Evolutionary conservation across 163 green algal species (phyloP), one percentile per base, ranked within the genome.

Genomic region (Prototheca wickerhamii): DNA sequence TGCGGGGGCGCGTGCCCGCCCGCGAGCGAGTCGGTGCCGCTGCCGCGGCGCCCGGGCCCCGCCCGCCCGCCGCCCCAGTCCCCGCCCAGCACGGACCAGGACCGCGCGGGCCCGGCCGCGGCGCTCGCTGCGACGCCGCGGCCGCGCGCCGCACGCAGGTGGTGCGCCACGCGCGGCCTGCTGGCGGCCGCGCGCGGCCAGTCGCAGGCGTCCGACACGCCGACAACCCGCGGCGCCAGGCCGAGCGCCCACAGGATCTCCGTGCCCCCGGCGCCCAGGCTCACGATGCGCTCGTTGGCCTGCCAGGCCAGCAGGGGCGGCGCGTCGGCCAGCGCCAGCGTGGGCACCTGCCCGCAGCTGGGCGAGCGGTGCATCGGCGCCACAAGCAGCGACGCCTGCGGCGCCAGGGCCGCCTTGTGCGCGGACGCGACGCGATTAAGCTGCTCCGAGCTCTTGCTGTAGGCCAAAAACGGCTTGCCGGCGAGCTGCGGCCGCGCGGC

Each of bases 201-300:
- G 64, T 91, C 81, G 62, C 84, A 92, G 7, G 75, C 56, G 37
- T 91, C 79, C 5, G 76, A 89, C 30, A 95, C 73, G 18, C 84
- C 89, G 1, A 82, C 67, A 34, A 96, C 73, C 51, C 89, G 73
- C 42, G 65, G 62, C 17, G 60, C 73, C 34, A 96, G 68, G 15
- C 90, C 88, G 35, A 97, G 70, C 2, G 85, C 85, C 44, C 89
- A 83, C 33, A 95, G 65, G 25, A 89, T 87, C 67, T 96, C 89
- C 1, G 84, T 94, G 4, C 79, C 85, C 4, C 80, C 78, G 17
- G 86, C 82, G 28, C 85, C 80, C 53, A 96, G 61, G 58, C 80
- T 91, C 32, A 89, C 78, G 37, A 97, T 89, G 60, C 68, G 72
- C 49, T 79, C 58, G 44, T 70, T 75, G 52, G 53, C 12, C 23